phyloP scores from a whole-genome alignment of 495 filamentous ascomycete genomes.

The Staphylotrichum longicolle region DNA sequence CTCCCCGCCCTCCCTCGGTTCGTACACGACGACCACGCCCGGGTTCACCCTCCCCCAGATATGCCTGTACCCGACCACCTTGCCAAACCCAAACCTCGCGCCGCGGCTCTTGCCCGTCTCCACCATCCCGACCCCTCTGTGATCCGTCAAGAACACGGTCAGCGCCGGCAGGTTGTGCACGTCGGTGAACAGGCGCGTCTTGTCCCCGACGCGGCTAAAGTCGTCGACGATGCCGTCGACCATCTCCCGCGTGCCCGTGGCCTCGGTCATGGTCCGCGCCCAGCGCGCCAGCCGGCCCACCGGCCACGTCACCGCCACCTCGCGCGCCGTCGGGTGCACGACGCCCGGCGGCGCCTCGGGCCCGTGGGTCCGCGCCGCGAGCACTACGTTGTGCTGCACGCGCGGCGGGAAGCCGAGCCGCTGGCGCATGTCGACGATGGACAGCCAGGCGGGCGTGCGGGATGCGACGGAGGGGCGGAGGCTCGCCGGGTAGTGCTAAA shows the following conservation, averaged over 20 bases:
- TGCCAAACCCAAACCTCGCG: not conserved
- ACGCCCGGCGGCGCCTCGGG: too few relatives aligned
- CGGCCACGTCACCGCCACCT: not conserved
- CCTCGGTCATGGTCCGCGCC: too few relatives aligned
- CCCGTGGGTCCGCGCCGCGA: not conserved
- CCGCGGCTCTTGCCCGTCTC: not conserved
- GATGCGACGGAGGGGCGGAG: not conserved
- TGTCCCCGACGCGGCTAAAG: too few relatives aligned
- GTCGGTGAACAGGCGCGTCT: too few relatives aligned
- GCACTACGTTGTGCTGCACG: not conserved
- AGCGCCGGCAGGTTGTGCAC: too few relatives aligned
- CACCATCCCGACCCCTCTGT: not conserved
- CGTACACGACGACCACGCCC: not conserved
- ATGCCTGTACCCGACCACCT: not conserved
- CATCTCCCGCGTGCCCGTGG: too few relatives aligned
- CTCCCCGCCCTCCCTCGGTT: not conserved
- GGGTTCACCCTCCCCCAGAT: not conserved
- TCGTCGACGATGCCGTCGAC: too few relatives aligned
- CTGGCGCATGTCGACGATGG: not conserved
- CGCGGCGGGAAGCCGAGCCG: not conserved
- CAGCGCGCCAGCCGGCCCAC: too few relatives aligned
- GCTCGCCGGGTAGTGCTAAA: too few relatives aligned
- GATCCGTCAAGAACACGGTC: too few relatives aligned
- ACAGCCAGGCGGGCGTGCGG: not conserved
- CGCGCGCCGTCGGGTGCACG: not conserved